Evolutionary conservation across 129 eudicot species (phyloP), one percentile per base, ranked within the genome.

Genomic region (Ambrosia artemisiifolia): DNA sequence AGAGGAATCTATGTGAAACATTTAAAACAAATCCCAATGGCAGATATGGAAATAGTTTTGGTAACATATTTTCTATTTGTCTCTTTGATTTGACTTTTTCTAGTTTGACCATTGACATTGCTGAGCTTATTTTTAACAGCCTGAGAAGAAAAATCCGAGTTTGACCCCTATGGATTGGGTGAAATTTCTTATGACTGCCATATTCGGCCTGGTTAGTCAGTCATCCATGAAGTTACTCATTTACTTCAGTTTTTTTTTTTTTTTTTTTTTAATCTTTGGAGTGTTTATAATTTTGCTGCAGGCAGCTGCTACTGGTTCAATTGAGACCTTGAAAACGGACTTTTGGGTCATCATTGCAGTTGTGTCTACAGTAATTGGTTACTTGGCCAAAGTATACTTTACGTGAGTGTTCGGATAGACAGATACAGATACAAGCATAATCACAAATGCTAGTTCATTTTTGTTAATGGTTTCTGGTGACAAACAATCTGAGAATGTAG

Each of bases 111-210:
- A 34, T 5, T 47, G 33, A 50, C 10, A 50, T 75, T 75, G 11
- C 6, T 2, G 10, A 40, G 44, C 44, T 40, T 40, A 10, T 40
- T 40, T 40, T 40, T 2, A 10, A 70, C 80, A 93, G 98, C 98
- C 98, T 2, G 98, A 93, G 82, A 93, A 93, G 86, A 89, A 87
- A 78, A 93, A 87, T 75, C 98, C 98, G 24, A 86, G 95, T 85
- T 75, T 93, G 72, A 93, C 98, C 33, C 98, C 98, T 2, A 88
- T 87, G 95, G 98, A 89, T 47, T 94, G 96, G 96, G 96, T 94
- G 67, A 90, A 88, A 83, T 94, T 94, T 54, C 84, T 94, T 62
- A 42, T 61, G 7, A 87, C 98, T 62, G 97, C 93, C 51, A 44
- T 86, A 33, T 86, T 94, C 71, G 98, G 98, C 42, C 86, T 94